phyloP scores from a whole-genome alignment of 176 grass and related monocot genomes.

The Zea luxurians region DNA sequence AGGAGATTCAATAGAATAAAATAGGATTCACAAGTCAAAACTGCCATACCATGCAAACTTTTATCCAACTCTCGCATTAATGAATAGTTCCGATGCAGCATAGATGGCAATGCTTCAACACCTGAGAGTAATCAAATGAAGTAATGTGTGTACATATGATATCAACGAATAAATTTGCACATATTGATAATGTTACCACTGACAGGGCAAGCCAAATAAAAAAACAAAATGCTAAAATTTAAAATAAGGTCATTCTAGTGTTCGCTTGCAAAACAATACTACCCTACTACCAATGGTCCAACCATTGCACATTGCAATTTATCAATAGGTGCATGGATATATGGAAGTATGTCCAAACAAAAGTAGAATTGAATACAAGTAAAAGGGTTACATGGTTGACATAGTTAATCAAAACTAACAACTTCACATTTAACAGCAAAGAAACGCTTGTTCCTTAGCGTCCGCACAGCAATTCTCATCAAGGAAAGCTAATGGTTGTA shows the following conservation, averaged over 20 bases:
- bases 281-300: not conserved
- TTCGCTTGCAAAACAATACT: conserved; percentile 6
- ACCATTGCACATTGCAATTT: not conserved
- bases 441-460: not conserved
- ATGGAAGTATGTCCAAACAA: not conserved
- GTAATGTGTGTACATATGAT: not conserved
- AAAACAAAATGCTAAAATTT: conserved; percentile 13
- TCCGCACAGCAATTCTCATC: not conserved
- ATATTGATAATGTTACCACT: not conserved
- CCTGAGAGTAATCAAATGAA: conserved; percentile 46
- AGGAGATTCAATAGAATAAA: not conserved
- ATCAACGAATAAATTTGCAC: not conserved
- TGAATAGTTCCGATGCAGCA: conserved; percentile 74
- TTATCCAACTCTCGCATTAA: conserved; percentile 76
- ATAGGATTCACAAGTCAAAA: conserved; percentile 24
- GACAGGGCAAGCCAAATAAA: not conserved
- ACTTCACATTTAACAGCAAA: conserved; percentile 10
- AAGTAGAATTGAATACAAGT: not conserved
- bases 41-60: conserved; percentile 65
- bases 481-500: not conserved
- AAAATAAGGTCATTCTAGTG: not conserved
- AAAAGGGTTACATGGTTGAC: not conserved
- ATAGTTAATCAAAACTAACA: conserved; percentile 1
- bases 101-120: conserved; percentile 70
- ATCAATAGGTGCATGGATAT: not conserved